phyloP scores from a whole-genome alignment of 2,329 filamentous ascomycete genomes.

The Verticillium nubilum region DNA sequence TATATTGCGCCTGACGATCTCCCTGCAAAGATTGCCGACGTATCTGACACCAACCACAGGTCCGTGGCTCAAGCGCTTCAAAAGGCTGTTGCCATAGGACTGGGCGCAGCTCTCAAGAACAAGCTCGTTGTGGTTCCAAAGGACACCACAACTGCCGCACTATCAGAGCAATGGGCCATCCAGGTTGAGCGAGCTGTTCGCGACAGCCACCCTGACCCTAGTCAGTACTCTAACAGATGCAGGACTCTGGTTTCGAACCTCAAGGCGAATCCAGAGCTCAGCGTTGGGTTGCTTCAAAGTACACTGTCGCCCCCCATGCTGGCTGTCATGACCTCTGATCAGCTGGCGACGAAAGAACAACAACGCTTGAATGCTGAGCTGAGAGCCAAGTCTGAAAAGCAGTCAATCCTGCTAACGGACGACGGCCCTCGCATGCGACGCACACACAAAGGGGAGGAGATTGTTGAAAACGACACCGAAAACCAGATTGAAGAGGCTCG shows the following conservation, averaged over 20 bases:
- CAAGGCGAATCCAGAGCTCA: slow-evolving; percentile 78
- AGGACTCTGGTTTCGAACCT: slow-evolving; percentile 79
- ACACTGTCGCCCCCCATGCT: slow-evolving; percentile 69
- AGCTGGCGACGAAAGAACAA: slow-evolving; percentile 87
- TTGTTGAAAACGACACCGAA: slow-evolving; percentile 70
- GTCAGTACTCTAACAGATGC: slow-evolving; percentile 57
- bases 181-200: slow-evolving; percentile 71
- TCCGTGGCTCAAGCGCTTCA: slow-evolving; percentile 65
- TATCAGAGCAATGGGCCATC: slow-evolving; percentile 67
- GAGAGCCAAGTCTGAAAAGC: slow-evolving; percentile 73
- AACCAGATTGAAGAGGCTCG: slow-evolving; percentile 25
- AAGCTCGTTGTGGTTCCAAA: slow-evolving; percentile 58
- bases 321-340: slow-evolving; percentile 81
- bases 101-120: slow-evolving; percentile 62
- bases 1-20: slow-evolving; percentile 49
- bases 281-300: slow-evolving; percentile 67
- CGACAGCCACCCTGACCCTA: slow-evolving; percentile 46
- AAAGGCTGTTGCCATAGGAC: slow-evolving; percentile 61
- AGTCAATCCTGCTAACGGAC: slow-evolving; percentile 76
- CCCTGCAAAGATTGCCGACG: slow-evolving; percentile 42
- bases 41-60: slow-evolving; percentile 56
- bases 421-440: slow-evolving; percentile 74
- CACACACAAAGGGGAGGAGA: slow-evolving; percentile 92
- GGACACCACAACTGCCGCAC: slow-evolving; percentile 55
- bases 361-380: slow-evolving; percentile 72